Evolutionary conservation across 164 flowering plant species (phyloP).

Genomic region (Vitis vinifera): ASM3070453v1 NC_081813.1:16707001-16707500

Average conservation of each 20-base stretch:
- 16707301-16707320: conserved; percentile 69
- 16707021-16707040: conserved; percentile 81
- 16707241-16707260: conserved; percentile 14
- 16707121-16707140: no score
- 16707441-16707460: no score
- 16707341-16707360: no score
- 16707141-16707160: conserved; percentile 31
- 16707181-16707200: neutral
- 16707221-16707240: conserved; percentile 44
- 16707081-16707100: no score
- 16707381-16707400: no score
- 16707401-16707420: no score
- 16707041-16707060: conserved; percentile 94
- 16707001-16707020: conserved; percentile 82
- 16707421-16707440: no score
- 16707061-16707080: conserved; percentile 68
- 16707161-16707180: no score
- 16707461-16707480: no score
- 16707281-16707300: conserved; percentile 83
- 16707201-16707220: conserved; percentile 85
- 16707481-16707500: no score
- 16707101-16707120: no score
- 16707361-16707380: no score
- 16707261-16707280: conserved; percentile 87
- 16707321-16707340: conserved; percentile 87